A percentile compares a stretch with the other conserved stretches of the same genome.
phyloP scores from a whole-genome alignment of 2,329 filamentous ascomycete genomes.

The Arthrobotrys entomopaga region DNA sequence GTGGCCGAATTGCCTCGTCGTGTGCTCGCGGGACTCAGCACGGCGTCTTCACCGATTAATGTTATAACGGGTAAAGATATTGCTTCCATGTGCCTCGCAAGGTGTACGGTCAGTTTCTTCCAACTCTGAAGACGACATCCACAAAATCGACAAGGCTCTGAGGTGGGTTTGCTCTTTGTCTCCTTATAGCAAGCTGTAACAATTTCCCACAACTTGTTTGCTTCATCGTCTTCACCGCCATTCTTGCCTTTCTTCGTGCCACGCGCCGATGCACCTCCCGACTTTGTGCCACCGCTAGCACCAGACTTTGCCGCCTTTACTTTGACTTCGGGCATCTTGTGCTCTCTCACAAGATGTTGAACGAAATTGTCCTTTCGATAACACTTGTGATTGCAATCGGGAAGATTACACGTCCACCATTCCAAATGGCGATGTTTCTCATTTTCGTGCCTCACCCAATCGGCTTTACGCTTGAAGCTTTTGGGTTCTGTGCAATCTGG shows the following conservation, averaged over 20 bases:
- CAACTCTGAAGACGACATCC: slow-evolving; percentile 81
- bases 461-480: slow-evolving; percentile 93
- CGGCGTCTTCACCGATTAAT: slow-evolving; percentile 64
- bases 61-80: slow-evolving; percentile 82
- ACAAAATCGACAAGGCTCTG: slow-evolving; percentile 89
- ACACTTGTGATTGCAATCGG: slow-evolving; percentile 83
- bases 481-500: slow-evolving; percentile 83
- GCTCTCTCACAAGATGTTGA: slow-evolving; percentile 89
- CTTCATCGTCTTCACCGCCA: slow-evolving; percentile 60
- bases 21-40: slow-evolving; percentile 58
- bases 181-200: slow-evolving; percentile 81
- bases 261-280: slow-evolving; percentile 29
- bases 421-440: slow-evolving; percentile 89
- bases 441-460: slow-evolving; percentile 92
- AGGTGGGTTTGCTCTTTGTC: slow-evolving; percentile 72
- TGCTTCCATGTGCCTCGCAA: slow-evolving; percentile 94
- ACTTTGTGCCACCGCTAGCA: slow-evolving; percentile 62
- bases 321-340: slow-evolving; percentile 85
- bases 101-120: slow-evolving; percentile 93
- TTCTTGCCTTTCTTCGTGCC: slow-evolving; percentile 58
- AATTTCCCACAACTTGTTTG: slow-evolving; percentile 77
- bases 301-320: slow-evolving; percentile 77
- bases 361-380: slow-evolving; percentile 92
- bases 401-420: slow-evolving; percentile 86
- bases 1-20: slow-evolving; percentile 50